phyloP scores from a whole-genome alignment of 2,329 filamentous ascomycete species.

The Leptosphaerulina australis region DNA sequence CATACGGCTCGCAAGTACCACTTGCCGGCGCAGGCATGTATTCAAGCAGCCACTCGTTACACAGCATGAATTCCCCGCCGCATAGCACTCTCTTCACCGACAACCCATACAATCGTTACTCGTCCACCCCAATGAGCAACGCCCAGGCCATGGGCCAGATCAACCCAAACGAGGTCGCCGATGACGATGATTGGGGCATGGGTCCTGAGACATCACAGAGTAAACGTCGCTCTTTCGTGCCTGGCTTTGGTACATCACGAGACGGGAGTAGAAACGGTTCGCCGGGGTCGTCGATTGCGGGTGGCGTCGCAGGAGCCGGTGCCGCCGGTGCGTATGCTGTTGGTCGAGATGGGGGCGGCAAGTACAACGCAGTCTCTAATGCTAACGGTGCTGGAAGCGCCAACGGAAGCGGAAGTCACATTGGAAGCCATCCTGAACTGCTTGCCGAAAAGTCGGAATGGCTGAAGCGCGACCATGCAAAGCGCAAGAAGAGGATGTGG shows the following conservation, averaged over 20 bases:
- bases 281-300: conserved; percentile 50
- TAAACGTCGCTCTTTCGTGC: conserved; percentile 64
- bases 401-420: conserved; percentile 14
- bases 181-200: conserved; percentile 87
- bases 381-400: conserved; percentile 22
- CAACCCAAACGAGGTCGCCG: conserved; percentile 79
- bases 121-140: conserved; percentile 42
- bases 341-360: conserved; percentile 48
- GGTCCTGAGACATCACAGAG: conserved; percentile 55
- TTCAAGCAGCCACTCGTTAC: conserved; percentile 52
- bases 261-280: conserved; percentile 48
- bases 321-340: conserved; percentile 35
- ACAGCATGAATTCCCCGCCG: conserved; percentile 54
- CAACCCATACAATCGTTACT: conserved; percentile 70
- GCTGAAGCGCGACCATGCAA: conserved; percentile 60
- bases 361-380: conserved; percentile 64
- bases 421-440: conserved; percentile 24
- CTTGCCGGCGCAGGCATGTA: conserved; percentile 43
- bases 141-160: conserved; percentile 56
- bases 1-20: conserved; percentile 30
- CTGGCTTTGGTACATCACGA: conserved; percentile 56
- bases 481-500: conserved; percentile 70
- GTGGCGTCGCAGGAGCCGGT: conserved; percentile 51
- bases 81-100: conserved; percentile 59
- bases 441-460: conserved; percentile 70